Base-by-base conservation (phyloP, 495 filamentous ascomycete species). In the Hypoxylon crocopeplum region DNA sequence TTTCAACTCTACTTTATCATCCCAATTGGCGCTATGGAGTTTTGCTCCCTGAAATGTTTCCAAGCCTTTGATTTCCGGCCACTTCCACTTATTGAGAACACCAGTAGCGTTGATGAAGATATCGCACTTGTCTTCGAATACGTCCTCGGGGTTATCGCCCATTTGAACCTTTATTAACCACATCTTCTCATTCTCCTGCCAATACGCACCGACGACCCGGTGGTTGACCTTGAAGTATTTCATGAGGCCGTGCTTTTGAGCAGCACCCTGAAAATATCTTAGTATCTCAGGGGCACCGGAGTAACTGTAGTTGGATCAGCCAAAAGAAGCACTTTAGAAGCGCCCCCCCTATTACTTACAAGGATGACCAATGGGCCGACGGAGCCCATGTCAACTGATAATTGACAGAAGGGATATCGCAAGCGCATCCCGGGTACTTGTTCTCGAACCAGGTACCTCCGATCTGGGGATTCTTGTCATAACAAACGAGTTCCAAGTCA, bases 381-480 rank as follows among this genome's bases (percentile, higher is more conserved):
- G n/a, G n/a, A n/a, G n/a, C n/a, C 27, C 75, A 79, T n/a, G 69
- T 69, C 64, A 68, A 77, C 0, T 72, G 73, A 58, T 78, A 73
- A 54, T 68, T 71, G 29, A 68, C 61, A 2, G 68, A 50, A 2
- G 68, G 72, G 5, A 72, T 63, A 56, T 73, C 59, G 16, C 49
- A 62, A 1, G 37, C 50, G 38, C 76, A 82, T 12, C 84, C 83
- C 0, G 83, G 80, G 57, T 87, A 87, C 48, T 70, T 68, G 47
- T 88, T 87, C 63, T 85, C 83, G 20, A 76, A 80, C 84, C 85
- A 88, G 0, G 84, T 86, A 0, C 86, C 85, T 25, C 82, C 81
- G 29, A 86, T 69, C 32, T 81, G 80, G 1, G 64, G 65, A 39
- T 87, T 87, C 72, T 87, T 87, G 59, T 88, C 85, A 53, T 84